A percentile compares a stretch with the other conserved stretches of the same genome.
phyloP scores from a whole-genome alignment of 2,329 filamentous ascomycete species.

The Claviceps sp. region DNA sequence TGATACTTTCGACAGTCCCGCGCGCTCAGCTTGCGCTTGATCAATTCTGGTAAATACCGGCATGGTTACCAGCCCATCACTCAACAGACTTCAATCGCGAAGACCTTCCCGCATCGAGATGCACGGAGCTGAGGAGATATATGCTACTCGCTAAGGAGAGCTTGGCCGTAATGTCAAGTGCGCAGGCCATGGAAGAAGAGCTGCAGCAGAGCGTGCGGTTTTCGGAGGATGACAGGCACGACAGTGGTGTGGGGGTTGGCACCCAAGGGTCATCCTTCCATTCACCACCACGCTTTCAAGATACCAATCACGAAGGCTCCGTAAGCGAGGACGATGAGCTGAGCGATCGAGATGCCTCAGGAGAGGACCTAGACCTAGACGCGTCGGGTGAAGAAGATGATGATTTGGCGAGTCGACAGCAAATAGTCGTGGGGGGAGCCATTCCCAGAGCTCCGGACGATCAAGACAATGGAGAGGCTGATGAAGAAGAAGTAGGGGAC shows the following conservation, averaged over 20 bases:
- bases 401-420: constrained; percentile 15
- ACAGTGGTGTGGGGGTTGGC: constrained; percentile 16
- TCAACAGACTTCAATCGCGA: constrained; percentile 12
- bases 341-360: constrained; percentile 26
- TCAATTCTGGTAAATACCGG: constrained; percentile 3
- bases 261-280: neutral
- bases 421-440: constrained; percentile 11
- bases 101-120: constrained; percentile 16
- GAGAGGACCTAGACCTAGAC: constrained; percentile 29
- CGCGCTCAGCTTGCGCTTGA: constrained; percentile 6
- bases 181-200: constrained; percentile 43
- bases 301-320: constrained; percentile 8
- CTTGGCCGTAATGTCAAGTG: constrained; percentile 31
- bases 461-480: constrained; percentile 17
- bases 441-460: constrained; percentile 18
- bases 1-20: constrained; percentile 5
- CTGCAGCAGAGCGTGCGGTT: constrained; percentile 41
- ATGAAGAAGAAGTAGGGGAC: constrained; percentile 10
- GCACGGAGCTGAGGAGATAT: constrained; percentile 10
- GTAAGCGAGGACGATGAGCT: constrained; percentile 21
- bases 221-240: constrained; percentile 35
- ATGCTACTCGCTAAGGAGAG: constrained; percentile 11
- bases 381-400: constrained; percentile 30
- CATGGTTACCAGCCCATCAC: constrained; percentile 13
- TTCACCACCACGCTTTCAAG: constrained; percentile 2